Percentiles rank a stretch among this genome's conserved stretches.
These are phyloP conservation scores for Kwoniella dendrophila DNA, from an alignment of 768 basidiomycete genomes.

Conservation along the genomic window DNA sequence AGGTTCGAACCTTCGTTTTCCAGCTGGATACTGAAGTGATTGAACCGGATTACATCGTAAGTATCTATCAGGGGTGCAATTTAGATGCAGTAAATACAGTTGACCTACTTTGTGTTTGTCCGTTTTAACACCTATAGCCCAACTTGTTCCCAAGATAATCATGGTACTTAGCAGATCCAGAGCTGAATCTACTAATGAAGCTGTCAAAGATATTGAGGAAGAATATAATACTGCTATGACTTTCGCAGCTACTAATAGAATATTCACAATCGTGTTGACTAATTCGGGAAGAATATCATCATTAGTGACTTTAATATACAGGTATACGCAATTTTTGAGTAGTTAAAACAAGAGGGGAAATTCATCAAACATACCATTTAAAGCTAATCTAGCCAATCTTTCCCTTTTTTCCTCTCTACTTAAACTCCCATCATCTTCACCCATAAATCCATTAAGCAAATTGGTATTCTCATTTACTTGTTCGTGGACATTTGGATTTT, in stretches of 20 bases:
- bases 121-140: slow-evolving; percentile 50
- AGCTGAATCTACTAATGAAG: slow-evolving; percentile 57
- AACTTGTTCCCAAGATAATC: slow-evolving; percentile 57
- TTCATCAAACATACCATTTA: slow-evolving; percentile 44
- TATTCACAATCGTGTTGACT: slow-evolving; percentile 55
- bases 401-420: slow-evolving; percentile 47
- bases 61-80: slow-evolving; percentile 1
- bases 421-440: slow-evolving; percentile 2
- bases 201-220: slow-evolving; percentile 57
- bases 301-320: too few relatives aligned
- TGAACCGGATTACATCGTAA: background rate
- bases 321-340: too few relatives aligned
- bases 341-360: too few relatives aligned
- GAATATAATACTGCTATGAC: slow-evolving; percentile 57
- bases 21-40: slow-evolving; percentile 49
- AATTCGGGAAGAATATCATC: background rate
- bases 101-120: slow-evolving; percentile 41
- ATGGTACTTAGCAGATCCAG: slow-evolving; percentile 58
- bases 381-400: slow-evolving; percentile 41
- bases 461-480: too few relatives aligned
- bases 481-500: too few relatives aligned
- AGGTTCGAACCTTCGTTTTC: slow-evolving; percentile 56
- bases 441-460: slow-evolving; percentile 19
- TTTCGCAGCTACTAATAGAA: slow-evolving; percentile 56
- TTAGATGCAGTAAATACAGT: background rate